A percentile compares a stretch with the other conserved stretches of the same genome.
These are phyloP conservation scores for cucumber (Cucumis sativus) DNA, from an alignment of 306 rosid genomes.

Conservation along the genomic window Cucumber_9930_V3 NC_026655.2:4175001-4175500, in stretches of 20 bases:
- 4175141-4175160: background rate
- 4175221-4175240: background rate
- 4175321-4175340: background rate
- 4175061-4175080: too few species aligned
- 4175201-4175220: background rate
- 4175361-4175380: background rate
- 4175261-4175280: too few species aligned
- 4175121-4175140: background rate
- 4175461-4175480: background rate
- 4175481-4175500: background rate
- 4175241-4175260: background rate
- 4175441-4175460: background rate
- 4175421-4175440: background rate
- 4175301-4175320: background rate
- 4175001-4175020: too few species aligned
- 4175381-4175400: background rate
- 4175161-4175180: background rate
- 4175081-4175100: background rate
- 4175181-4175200: background rate
- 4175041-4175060: too few species aligned
- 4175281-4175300: too few species aligned
- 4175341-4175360: background rate
- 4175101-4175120: background rate
- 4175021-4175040: too few species aligned
- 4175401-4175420: background rate